Percentiles rank a stretch among this genome's conserved stretches.
phyloP scores from a whole-genome alignment of 306 rosid genomes.

The Castanospermum australe region DNA sequence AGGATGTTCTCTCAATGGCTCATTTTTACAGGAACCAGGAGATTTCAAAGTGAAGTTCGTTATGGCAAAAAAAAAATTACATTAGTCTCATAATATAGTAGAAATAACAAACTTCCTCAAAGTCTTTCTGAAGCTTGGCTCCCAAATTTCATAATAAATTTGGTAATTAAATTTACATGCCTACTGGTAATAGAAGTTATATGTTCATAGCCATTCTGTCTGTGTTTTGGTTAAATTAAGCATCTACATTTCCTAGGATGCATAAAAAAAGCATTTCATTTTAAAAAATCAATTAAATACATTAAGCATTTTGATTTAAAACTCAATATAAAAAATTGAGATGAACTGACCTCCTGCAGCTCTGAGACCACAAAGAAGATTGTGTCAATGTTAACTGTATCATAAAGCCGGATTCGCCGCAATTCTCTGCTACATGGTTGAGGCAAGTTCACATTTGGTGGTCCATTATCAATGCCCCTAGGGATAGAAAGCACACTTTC shows the following conservation, averaged over 20 bases:
- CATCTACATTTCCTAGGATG: not conserved
- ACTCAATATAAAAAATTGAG: too few relatives aligned
- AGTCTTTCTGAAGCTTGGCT: not conserved
- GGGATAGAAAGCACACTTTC: conserved; percentile 56
- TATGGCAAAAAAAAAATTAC: not conserved
- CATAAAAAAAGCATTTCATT: not conserved
- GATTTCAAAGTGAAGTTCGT: not conserved
- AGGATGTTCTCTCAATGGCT: not conserved
- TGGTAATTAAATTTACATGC: not conserved
- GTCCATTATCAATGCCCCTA: conserved; percentile 32
- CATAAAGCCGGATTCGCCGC: conserved; percentile 78
- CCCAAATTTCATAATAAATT: not conserved
- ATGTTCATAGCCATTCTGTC: not conserved
- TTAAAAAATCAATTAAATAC: not conserved
- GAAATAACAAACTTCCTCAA: not conserved
- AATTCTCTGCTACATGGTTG: conserved; percentile 71
- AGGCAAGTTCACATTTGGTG: conserved; percentile 59
- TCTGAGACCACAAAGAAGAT: conserved; percentile 77
- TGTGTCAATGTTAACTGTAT: conserved; percentile 60
- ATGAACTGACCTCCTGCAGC: conserved; percentile 61
- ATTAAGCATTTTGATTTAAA: too few relatives aligned
- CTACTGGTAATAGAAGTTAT: not conserved
- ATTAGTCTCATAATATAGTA: not conserved
- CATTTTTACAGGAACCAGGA: too few relatives aligned
- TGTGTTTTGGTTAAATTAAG: not conserved